Evolutionary conservation across 2,329 filamentous ascomycete genomes (phyloP), one percentile per base, ranked within the genome.

Genomic region (Hansfordia pulvinata): DNA sequence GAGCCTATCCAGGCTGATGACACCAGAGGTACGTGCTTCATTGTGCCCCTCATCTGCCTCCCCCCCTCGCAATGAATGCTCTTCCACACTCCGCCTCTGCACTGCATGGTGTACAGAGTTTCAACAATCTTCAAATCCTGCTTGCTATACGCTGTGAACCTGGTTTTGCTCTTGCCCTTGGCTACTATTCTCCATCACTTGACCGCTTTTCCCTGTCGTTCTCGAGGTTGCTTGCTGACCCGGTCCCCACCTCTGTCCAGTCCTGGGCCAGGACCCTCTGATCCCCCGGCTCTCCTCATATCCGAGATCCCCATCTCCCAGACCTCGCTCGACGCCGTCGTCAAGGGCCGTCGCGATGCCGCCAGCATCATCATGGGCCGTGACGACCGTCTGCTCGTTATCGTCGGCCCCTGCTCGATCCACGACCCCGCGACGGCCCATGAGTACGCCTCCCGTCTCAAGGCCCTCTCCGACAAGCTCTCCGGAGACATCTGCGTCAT

Each of bases 351-450:
- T 41, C 69, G 64, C 42, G 69, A 75, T 44, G 69, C 66, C 30
- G 71, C 79, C 39, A 67, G 75, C 38, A 80, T 92, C 48, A 76
- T 93, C 50, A 76, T 82, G 52, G 75, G 78, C 46, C 64, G 71
- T 38, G 76, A 74, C 54, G 84, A 93, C 61, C 81, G 86, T 34
- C 79, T 98, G 18, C 72, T 98, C 35, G 90, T 96, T 44, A 76
- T 98, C 47, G 80, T 92, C 47, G 90, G 90, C 2, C 90, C 90
- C 28, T 98, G 90, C 66, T 94, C 86, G 16, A 88, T 98, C 49
- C 90, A 98, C 62, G 90, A 98, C 57, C 90, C 90, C 7, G 73
- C 65, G 25, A 75, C 75, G 10, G 90, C 90, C 20, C 64, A 92
- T 42, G 85, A 94, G 55, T 98, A 98, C 65, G 83, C 80, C 50